phyloP scores from a whole-genome alignment of 805 yeast genomes.

The Lipomyces chichibuensis region DNA sequence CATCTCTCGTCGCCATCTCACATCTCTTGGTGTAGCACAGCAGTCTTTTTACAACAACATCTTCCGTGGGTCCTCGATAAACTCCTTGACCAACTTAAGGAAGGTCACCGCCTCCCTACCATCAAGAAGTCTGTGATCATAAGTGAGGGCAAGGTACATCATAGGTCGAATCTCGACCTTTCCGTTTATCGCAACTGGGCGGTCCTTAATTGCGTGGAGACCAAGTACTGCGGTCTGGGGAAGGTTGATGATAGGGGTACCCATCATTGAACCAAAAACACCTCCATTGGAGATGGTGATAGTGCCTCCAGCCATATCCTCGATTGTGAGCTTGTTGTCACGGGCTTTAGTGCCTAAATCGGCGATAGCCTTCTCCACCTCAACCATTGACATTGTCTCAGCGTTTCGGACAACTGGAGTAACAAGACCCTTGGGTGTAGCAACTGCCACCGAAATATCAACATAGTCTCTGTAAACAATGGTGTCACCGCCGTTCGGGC shows the following conservation, averaged over 20 bases:
- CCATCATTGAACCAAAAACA: constrained; percentile 95
- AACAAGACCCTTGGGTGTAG: constrained; percentile 98
- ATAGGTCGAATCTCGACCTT: constrained; percentile 96
- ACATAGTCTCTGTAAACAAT: constrained; percentile 95
- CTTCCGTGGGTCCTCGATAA: constrained; percentile 98
- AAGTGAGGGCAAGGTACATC: constrained; percentile 99
- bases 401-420: constrained; percentile 98
- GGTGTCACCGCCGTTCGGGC: constrained; percentile 69
- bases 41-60: constrained; percentile 64
- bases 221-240: constrained; percentile 99
- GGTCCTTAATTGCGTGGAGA: constrained; percentile 94
- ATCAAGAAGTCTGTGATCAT: constrained; percentile 96
- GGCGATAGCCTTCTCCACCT: constrained; percentile 83
- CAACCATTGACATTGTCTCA: constrained; percentile 84
- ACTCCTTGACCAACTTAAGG: constrained; percentile 93
- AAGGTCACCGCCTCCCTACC: constrained; percentile 99
- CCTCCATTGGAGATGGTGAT: constrained; percentile 99
- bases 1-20: neutral
- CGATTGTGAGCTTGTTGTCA: constrained; percentile 92
- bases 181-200: constrained; percentile 96
- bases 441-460: constrained; percentile 95
- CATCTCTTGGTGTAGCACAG: neutral
- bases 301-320: constrained; percentile 99
- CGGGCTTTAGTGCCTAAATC: constrained; percentile 89
- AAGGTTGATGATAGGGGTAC: constrained; percentile 97